phyloP scores from a whole-genome alignment of 2,329 filamentous ascomycete genomes.

The Cladosporium velox region DNA sequence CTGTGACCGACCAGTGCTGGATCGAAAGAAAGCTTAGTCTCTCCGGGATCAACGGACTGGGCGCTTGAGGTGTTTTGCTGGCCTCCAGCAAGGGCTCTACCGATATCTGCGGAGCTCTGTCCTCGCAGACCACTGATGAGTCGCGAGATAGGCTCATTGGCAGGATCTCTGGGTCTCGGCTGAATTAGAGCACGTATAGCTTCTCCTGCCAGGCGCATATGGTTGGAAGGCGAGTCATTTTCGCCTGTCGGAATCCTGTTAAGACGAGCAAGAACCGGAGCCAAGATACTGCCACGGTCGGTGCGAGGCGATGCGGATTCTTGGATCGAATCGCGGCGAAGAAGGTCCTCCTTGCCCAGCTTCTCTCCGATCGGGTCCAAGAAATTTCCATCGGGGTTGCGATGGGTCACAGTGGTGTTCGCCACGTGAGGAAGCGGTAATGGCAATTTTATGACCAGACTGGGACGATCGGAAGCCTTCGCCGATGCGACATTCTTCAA shows the following conservation, averaged over 20 bases:
- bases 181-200: not conserved
- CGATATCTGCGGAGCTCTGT: conserved; percentile 16
- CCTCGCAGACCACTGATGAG: conserved; percentile 15
- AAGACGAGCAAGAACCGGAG: conserved; percentile 6
- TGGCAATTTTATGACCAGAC: conserved; percentile 6
- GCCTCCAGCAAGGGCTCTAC: not conserved
- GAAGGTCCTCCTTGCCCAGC: conserved; percentile 3
- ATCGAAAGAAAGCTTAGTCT: not conserved
- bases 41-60: not conserved
- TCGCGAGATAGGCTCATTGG: conserved; percentile 2
- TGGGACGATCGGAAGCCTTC: conserved; percentile 1
- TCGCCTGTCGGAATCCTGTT: not conserved
- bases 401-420: conserved; percentile 26
- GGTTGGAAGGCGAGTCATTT: no score
- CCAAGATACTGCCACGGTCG: not conserved
- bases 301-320: not conserved
- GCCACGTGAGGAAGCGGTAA: conserved; percentile 24
- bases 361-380: conserved; percentile 29
- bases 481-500: not conserved
- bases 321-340: not conserved
- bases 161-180: not conserved
- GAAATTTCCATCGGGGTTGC: conserved; percentile 28
- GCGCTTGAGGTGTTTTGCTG: not conserved
- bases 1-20: not conserved
- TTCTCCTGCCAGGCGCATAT: not conserved